phyloP scores from a whole-genome alignment of 257 asterid species.

The Solanum dulcamara region DNA sequence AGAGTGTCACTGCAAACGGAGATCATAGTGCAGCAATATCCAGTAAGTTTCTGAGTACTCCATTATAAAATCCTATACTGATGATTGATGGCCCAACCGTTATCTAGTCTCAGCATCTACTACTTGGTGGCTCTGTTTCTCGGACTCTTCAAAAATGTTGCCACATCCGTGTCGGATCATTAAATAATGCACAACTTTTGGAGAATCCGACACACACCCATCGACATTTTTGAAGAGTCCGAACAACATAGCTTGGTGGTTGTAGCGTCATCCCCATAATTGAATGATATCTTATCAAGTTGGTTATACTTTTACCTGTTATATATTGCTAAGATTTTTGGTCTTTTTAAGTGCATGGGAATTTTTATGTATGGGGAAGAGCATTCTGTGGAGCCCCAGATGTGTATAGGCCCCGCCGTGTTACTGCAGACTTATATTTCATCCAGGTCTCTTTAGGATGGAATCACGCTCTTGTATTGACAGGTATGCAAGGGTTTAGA shows the following conservation, averaged over 20 bases:
- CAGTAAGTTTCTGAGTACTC: constrained; percentile 19
- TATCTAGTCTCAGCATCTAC: background rate
- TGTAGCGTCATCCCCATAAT: background rate
- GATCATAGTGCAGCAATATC: constrained; percentile 94
- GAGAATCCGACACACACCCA: too few relatives aligned
- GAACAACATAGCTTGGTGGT: background rate
- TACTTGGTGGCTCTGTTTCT: background rate
- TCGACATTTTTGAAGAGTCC: too few relatives aligned
- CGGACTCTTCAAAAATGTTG: too few relatives aligned
- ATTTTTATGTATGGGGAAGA: constrained; percentile 81
- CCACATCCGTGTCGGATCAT: too few relatives aligned
- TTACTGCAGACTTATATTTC: constrained; percentile 22
- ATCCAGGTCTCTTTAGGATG: constrained; percentile 66
- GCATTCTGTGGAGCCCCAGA: constrained; percentile 44
- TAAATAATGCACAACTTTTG: too few relatives aligned
- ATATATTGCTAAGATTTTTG: background rate
- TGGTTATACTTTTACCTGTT: background rate
- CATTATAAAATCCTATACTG: background rate
- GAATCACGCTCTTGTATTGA: constrained; percentile 67
- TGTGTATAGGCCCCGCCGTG: constrained; percentile 24
- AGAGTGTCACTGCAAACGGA: constrained; percentile 56
- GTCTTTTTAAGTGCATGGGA: constrained; percentile 38
- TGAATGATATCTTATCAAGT: background rate
- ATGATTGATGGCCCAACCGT: background rate
- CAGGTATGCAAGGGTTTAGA: constrained; percentile 24